Evolutionary conservation across 148 eudicot species (phyloP), one percentile per base, ranked within the genome.

Genomic region (Chenopodium formosanum): DNA sequence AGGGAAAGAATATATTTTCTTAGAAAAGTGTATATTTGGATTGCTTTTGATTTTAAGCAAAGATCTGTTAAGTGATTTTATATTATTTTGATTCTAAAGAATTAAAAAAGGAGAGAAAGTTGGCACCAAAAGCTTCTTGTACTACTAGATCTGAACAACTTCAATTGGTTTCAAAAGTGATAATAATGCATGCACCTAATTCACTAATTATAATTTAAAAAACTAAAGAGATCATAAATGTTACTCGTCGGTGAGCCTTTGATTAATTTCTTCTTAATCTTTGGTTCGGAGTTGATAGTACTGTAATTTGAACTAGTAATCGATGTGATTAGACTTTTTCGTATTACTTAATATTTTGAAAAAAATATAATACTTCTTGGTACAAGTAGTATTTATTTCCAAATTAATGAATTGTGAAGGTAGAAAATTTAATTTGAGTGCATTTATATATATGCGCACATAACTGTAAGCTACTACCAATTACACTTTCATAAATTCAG

Each of bases 121-220:
- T 44, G 13, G 75, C 27, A 37, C 19, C 12, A 72, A 72, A 72
- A 72, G 53, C 37, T 44, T 40, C 16, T 72, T 72, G 56, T 72
- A 67, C 27, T 34, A 11, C 56, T 13, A 72, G 25, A 72, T 72
- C 75, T 67, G 37, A 67, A 25, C 14, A 67, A 13, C 70, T 67
- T 67, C 17, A 67, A 67, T 67, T 40, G 14, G 37, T 11, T 29
- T 11, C 37, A 67, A 29, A 67, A 40, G 44, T 40, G 44, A 37
- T 29, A 67, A 67, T 29, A 37, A 67, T 67, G 37, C 70, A 67
- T 25, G 70, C 70, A 67, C 70, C 70, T 67, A 67, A 25, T 67
- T n/a, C 53, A 20, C 14, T 5, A 40, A 37, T 40, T 70, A 32
- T 5, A 40, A 70, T 17, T n/a, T 9, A 27, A 68, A 27, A 68